Conservation (phyloP, 1,139 yeast species). For the Taiozyma sp. region DNA sequence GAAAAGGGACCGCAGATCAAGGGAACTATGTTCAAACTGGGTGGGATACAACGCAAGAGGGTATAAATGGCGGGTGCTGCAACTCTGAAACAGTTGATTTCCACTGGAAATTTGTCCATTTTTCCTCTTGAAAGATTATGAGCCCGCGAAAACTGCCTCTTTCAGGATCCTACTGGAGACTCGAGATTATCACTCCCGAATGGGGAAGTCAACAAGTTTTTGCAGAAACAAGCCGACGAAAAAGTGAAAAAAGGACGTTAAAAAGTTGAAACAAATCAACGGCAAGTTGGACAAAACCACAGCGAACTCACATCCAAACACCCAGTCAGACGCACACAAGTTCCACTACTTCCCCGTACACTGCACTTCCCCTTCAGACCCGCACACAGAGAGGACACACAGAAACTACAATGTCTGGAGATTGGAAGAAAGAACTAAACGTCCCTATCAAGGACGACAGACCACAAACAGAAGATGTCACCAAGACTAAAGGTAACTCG, state of each 20-base stretch:
- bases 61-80: no score
- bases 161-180: background rate
- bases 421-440: slow-evolving; percentile 72
- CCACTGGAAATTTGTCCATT: background rate
- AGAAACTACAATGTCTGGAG: slow-evolving; percentile 20
- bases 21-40: no score
- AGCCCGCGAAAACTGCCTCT: background rate
- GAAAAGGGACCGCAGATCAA: no score
- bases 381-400: background rate
- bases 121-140: background rate
- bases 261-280: background rate
- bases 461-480: slow-evolving; percentile 95
- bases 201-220: slow-evolving; percentile 8
- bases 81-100: background rate
- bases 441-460: slow-evolving; percentile 82
- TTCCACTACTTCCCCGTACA: background rate
- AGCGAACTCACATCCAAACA: background rate
- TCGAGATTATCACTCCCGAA: background rate
- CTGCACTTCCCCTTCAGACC: background rate
- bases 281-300: background rate
- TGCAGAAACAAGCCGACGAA: background rate
- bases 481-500: slow-evolving; percentile 82
- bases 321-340: background rate
- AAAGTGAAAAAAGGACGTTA: background rate
- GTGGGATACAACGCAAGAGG: no score